phyloP scores from a whole-genome alignment of 371 early-diverging fungal genomes.

The Mucor saturninus region DNA sequence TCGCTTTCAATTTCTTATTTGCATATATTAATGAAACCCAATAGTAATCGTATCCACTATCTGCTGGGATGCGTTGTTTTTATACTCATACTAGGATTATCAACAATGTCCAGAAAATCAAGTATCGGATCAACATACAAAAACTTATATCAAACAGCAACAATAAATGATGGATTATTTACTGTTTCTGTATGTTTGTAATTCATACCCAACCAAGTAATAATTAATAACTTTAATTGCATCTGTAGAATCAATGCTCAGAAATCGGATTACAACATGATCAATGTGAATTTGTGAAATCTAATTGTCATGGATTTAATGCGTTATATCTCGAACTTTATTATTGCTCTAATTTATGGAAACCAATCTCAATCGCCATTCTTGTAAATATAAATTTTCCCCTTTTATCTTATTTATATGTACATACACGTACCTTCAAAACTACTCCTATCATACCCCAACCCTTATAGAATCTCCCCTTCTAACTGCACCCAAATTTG shows the following conservation, averaged over 20 bases:
- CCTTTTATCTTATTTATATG: neutral
- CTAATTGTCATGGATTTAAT: conserved; percentile 57
- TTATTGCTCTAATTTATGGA: conserved; percentile 59
- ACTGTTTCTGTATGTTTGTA: neutral
- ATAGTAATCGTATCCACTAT: neutral
- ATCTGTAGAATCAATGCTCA: conserved; percentile 12
- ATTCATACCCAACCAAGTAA: neutral
- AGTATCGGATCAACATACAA: neutral
- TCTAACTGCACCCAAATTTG: neutral
- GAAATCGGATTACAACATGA: conserved; percentile 56
- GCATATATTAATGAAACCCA: neutral
- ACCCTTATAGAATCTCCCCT: neutral
- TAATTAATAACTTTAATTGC: neutral
- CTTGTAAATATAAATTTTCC: conserved; percentile 42
- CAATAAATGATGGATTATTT: neutral
- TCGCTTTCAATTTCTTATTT: neutral
- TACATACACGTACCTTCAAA: neutral
- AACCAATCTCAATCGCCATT: conserved; percentile 40
- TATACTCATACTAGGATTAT: neutral
- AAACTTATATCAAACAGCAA: neutral
- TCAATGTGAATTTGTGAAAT: conserved; percentile 60
- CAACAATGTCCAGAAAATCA: neutral
- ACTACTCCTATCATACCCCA: conserved; percentile 10
- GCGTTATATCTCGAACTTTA: conserved; percentile 63
- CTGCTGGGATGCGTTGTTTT: neutral